Evolutionary conservation across 2,329 filamentous ascomycete species (phyloP), one percentile per base, ranked within the genome.

Genomic region (Hymenoscyphus linearis): DNA sequence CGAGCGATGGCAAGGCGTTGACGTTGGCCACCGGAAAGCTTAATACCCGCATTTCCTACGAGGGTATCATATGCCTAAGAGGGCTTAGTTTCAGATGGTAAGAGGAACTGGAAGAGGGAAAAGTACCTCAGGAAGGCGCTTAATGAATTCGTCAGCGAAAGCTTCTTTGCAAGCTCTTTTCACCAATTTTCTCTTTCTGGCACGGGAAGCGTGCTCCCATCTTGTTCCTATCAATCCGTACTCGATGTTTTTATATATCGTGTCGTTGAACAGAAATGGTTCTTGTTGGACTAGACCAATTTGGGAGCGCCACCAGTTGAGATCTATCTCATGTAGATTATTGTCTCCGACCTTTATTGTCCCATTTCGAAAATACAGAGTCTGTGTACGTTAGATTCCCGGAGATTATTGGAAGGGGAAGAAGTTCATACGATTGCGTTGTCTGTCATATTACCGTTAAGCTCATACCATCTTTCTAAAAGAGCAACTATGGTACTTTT

Each of bases 41-140:
- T 90, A 55, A 87, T 86, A 2, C 90, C 90, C 26, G 82, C 82
- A 67, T 93, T 89, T 1, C 90, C 90, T 1, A 93, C 89, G 5
- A 59, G 26, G 12, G 68, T 70, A 12, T 65, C 61, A 26, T 67
- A 67, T 13, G 67, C 68, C 58, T 68, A 89, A 90, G 3, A 87
- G 80, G 91, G 58, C 53, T 36, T 57, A 62, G 27, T 16, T 63
- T 55, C 13, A 34, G 56, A n/a, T 55, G 74, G 86, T 88, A 2
- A 91, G 77, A 35, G 18, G 14, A 2, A 3, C 47, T 13, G 31
- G 74, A 1, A 69, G 91, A 91, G 1, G 85, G 80, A 1, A 76
- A 69, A 0, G 79, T 80, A 52, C 88, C 85, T 75, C 72, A 2
- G 82, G 82, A 3, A 84, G 74, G 37, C 76, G 73, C 10, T 75